These are phyloP conservation scores for Vigna nakashimae DNA, from an alignment of 306 rosid species.

Conservation along the genomic window DNA sequence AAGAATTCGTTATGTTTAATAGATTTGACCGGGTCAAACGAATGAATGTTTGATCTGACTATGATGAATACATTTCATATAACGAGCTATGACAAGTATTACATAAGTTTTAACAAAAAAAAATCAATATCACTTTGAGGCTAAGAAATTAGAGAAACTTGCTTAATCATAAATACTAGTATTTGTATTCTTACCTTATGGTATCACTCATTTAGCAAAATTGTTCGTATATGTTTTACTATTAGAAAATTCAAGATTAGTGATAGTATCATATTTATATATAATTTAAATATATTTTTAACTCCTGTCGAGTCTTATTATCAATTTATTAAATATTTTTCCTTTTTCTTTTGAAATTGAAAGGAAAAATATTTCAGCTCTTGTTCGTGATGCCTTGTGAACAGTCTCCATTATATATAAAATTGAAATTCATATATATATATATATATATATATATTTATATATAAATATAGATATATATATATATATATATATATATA, in stretches of 20 bases:
- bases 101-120: not conserved
- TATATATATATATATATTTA: too few relatives aligned
- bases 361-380: too few relatives aligned
- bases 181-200: not conserved
- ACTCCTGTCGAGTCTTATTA: too few relatives aligned
- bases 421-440: too few relatives aligned
- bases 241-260: too few relatives aligned
- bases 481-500: too few relatives aligned
- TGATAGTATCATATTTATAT: not conserved
- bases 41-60: not conserved
- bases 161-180: not conserved
- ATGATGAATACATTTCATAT: constrained; percentile 1
- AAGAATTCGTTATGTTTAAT: not conserved
- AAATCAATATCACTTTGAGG: not conserved
- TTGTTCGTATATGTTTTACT: not conserved
- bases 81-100: not conserved
- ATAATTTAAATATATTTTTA: too few relatives aligned
- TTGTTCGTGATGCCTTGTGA: too few relatives aligned
- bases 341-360: too few relatives aligned
- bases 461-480: too few relatives aligned
- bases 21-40: not conserved
- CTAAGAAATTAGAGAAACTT: not conserved
- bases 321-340: too few relatives aligned
- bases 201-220: not conserved
- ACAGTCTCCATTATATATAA: too few relatives aligned